These are phyloP conservation scores for Lasiosphaeria miniovina DNA, from an alignment of 495 filamentous ascomycete species.

Conservation along the genomic window DNA sequence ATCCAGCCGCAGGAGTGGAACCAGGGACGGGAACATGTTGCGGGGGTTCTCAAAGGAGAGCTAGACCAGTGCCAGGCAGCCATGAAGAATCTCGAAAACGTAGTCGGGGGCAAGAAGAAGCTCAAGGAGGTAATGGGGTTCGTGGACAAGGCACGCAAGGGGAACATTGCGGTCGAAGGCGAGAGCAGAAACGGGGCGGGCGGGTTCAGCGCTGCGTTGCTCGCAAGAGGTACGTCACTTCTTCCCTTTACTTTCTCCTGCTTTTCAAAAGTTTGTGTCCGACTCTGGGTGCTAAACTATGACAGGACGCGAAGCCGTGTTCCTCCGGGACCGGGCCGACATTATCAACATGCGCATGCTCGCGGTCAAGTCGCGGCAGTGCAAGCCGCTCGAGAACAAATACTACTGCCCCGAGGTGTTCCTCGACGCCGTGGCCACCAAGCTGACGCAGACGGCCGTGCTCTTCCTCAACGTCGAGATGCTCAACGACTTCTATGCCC, in stretches of 20 bases:
- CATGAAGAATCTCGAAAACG: conserved; percentile 67
- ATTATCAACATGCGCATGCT: conserved; percentile 85
- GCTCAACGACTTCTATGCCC: conserved; percentile 93
- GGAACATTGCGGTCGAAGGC: conserved; percentile 78
- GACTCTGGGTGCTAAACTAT: conserved; percentile 18
- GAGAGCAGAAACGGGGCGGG: conserved; percentile 81
- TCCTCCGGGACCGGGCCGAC: conserved; percentile 85
- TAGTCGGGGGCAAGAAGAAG: conserved; percentile 75
- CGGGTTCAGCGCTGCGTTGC: conserved; percentile 79
- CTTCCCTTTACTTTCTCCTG: background rate
- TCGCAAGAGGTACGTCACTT: conserved; percentile 68
- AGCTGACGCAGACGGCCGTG: conserved; percentile 90
- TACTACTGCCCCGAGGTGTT: conserved; percentile 97
- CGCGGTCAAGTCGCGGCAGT: conserved; percentile 84
- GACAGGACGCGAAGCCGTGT: conserved; percentile 82
- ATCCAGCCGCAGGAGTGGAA: conserved; percentile 86
- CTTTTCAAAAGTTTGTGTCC: background rate
- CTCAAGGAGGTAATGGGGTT: conserved; percentile 86
- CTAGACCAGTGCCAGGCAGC: conserved; percentile 78
- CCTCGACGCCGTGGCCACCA: conserved; percentile 92
- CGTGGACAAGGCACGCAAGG: conserved; percentile 82
- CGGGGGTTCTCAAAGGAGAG: conserved; percentile 75
- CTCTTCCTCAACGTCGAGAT: conserved; percentile 98
- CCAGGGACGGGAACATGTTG: conserved; percentile 74
- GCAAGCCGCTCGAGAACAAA: conserved; percentile 76